These are phyloP conservation scores for Polygonum aviculare DNA, from an alignment of 148 eudicot genomes.

Conservation along the genomic window DNA sequence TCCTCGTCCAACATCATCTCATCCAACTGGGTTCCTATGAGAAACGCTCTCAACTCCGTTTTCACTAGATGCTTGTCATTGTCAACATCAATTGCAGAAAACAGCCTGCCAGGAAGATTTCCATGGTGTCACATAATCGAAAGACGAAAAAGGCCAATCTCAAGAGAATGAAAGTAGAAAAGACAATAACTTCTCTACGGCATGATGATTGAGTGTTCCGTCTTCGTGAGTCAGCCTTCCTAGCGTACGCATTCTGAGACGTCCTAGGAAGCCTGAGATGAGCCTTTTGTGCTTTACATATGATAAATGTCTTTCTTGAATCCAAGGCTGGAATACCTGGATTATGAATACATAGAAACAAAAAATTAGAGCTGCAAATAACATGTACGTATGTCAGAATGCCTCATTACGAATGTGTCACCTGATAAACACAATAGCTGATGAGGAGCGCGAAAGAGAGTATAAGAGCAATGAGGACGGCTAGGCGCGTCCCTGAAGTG, in stretches of 20 bases:
- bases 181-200: conserved; percentile 32
- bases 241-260: conserved; percentile 40
- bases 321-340: conserved; percentile 85
- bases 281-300: conserved; percentile 62
- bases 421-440: conserved; percentile 81
- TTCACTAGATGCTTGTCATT: conserved; percentile 33
- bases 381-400: no score
- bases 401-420: conserved; percentile 17
- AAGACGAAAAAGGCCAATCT: no score
- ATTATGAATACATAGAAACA: neutral
- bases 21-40: conserved; percentile 58
- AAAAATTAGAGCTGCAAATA: no score
- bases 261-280: conserved; percentile 53
- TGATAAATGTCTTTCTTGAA: conserved; percentile 45
- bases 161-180: neutral
- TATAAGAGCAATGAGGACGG: conserved; percentile 45
- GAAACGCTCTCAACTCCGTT: conserved; percentile 55
- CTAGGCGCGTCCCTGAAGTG: conserved; percentile 34
- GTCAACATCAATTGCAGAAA: conserved; percentile 42
- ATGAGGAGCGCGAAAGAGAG: conserved; percentile 46
- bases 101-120: conserved; percentile 33
- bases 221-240: conserved; percentile 46
- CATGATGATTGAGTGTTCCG: conserved; percentile 39
- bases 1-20: conserved; percentile 41
- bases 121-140: no score